A percentile compares a stretch with the other conserved stretches of the same genome.
phyloP scores from a whole-genome alignment of 2,329 filamentous ascomycete genomes.

The Trichothecium roseum region DNA sequence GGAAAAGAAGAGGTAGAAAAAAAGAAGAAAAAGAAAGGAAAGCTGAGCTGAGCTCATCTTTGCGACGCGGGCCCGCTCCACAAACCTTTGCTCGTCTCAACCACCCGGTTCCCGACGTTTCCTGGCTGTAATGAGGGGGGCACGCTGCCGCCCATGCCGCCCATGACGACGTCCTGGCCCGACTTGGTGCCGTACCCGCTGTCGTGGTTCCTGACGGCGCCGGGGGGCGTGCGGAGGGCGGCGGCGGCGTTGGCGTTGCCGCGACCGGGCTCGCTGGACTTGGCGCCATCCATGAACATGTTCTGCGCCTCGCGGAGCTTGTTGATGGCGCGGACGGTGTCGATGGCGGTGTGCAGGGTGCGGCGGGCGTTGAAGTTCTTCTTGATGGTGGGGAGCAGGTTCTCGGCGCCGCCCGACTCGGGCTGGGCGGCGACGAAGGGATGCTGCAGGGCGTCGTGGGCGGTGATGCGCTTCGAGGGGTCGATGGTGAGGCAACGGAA shows the following conservation, averaged over 20 bases:
- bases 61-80: slow-evolving; percentile 34
- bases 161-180: slow-evolving; percentile 36
- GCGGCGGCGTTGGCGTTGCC: slow-evolving; percentile 12
- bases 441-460: slow-evolving; percentile 65
- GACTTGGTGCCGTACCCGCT: slow-evolving; percentile 38
- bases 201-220: slow-evolving; percentile 23
- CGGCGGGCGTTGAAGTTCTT: slow-evolving; percentile 65
- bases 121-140: slow-evolving; percentile 46
- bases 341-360: slow-evolving; percentile 60
- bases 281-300: slow-evolving; percentile 51
- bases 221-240: slow-evolving; percentile 11
- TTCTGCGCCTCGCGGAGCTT: slow-evolving; percentile 56
- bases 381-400: slow-evolving; percentile 58
- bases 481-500: slow-evolving; percentile 85
- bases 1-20: background rate
- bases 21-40: too few relatives aligned
- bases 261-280: slow-evolving; percentile 39
- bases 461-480: slow-evolving; percentile 76
- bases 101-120: slow-evolving; percentile 41
- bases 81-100: slow-evolving; percentile 55
- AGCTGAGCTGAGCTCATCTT: slow-evolving; percentile 8
- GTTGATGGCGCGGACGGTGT: slow-evolving; percentile 61
- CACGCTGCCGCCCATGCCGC: slow-evolving; percentile 27
- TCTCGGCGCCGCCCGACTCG: slow-evolving; percentile 36
- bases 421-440: slow-evolving; percentile 50